phyloP scores from a whole-genome alignment of 2,329 filamentous ascomycete species.

The Lachnellula suecica region DNA sequence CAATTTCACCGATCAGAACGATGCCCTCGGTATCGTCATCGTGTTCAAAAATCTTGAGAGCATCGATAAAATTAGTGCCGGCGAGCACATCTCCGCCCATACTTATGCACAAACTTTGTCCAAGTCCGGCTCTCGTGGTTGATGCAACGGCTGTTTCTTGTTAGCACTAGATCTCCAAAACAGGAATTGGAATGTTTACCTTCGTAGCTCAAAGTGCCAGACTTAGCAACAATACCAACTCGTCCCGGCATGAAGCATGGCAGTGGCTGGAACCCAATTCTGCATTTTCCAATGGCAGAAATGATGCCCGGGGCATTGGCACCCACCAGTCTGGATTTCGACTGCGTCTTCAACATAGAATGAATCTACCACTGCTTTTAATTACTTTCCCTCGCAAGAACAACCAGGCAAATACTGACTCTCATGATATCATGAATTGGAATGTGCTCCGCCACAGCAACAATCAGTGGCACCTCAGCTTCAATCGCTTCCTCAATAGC shows the following conservation, averaged over 20 bases:
- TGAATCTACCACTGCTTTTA: constrained; percentile 50
- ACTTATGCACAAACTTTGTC: constrained; percentile 71
- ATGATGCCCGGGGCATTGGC: constrained; percentile 76
- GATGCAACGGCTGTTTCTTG: constrained; percentile 61
- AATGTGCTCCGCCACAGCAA: constrained; percentile 74
- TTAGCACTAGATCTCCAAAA: background rate
- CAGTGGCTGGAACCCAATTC: constrained; percentile 75
- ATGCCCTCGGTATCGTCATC: constrained; percentile 68
- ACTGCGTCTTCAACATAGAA: constrained; percentile 67
- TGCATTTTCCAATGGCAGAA: constrained; percentile 66
- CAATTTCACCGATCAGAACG: constrained; percentile 66
- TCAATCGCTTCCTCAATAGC: constrained; percentile 81
- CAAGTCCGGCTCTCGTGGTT: constrained; percentile 66
- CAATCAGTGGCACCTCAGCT: constrained; percentile 72
- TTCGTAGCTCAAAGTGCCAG: constrained; percentile 73
- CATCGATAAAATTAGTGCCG: constrained; percentile 74
- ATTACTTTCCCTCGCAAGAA: background rate
- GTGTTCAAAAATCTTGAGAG: constrained; percentile 61
- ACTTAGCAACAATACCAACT: constrained; percentile 71
- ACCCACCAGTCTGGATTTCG: constrained; percentile 66
- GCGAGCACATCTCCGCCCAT: constrained; percentile 73
- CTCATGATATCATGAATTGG: constrained; percentile 71
- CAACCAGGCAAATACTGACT: constrained; percentile 39
- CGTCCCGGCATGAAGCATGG: constrained; percentile 68
- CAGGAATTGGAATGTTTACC: constrained; percentile 25